Base-by-base conservation (phyloP, 2,329 filamentous ascomycete species). In the Aspergillus melleus region DNA sequence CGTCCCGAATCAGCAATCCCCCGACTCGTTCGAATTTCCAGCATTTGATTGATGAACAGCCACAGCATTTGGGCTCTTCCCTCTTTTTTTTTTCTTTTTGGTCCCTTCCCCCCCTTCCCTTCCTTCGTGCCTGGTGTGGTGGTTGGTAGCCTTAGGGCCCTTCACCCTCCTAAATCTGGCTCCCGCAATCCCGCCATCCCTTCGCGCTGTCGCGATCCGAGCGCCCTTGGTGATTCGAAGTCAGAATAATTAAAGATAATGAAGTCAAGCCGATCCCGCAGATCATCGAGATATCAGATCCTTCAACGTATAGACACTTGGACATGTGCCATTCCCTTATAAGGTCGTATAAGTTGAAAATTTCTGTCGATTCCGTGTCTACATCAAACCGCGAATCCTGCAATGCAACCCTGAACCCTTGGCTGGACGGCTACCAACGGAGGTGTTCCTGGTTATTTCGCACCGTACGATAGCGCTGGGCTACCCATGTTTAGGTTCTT, bases 381-480 rank as follows among this genome's bases (percentile, higher is more conserved):
- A 59, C 56, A 22, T 52, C 55, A 60, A 54, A 56, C 58, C n/a
- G 46, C 52, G 26, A 29, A 54, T 54, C 30, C 55, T 64, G 62
- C 58, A 63, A 63, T 63, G 59, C 61, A 58, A 63, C 61, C 29
- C 58, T 46, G 61, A 57, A 47, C 50, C 49, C 61, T 53, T 61
- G 55, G 52, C 30, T 12, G 19, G 44, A 52, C 62, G 62, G 62
- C 44, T 64, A 64, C 51, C 56, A 57, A 46, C 62, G 62, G 62
- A 36, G 44, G 42, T 54, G 39, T 54, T 44, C 52, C 47, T 57
- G 52, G 46, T 42, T 56, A 30, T 53, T 60, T 49, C 60, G 59
- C 56, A 47, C 46, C 53, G 54, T 47, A 55, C 19, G 42, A 51
- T 62, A 58, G 55, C 51, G 26, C 50, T 46, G 32, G 26, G 36